Evolutionary conservation across 805 yeast genomes (phyloP).

Genomic region (Sugiyamaella boreocaroliniensis): DNA sequence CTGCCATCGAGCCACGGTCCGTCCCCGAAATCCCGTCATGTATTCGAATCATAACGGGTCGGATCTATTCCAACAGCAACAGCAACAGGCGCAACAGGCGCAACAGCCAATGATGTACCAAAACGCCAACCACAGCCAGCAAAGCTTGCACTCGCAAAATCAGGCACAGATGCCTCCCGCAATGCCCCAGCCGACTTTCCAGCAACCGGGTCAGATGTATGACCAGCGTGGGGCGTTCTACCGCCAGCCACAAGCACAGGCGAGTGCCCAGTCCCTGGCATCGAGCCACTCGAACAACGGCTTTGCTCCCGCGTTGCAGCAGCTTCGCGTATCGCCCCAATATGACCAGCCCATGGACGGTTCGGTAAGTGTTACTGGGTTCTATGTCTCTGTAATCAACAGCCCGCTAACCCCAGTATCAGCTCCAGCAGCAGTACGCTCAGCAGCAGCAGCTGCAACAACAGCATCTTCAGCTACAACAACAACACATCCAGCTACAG

Average conservation of each 20-base stretch:
- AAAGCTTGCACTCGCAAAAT: constrained; percentile 8
- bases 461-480: background rate
- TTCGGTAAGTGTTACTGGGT: background rate
- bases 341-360: background rate
- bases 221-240: constrained; percentile 14
- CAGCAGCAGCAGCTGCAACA: constrained; percentile 15
- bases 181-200: background rate
- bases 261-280: constrained; percentile 20
- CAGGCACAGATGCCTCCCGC: constrained; percentile 6
- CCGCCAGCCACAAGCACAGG: constrained; percentile 14
- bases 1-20: background rate
- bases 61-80: constrained; percentile 7
- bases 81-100: constrained; percentile 9
- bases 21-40: background rate
- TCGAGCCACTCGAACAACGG: constrained; percentile 18
- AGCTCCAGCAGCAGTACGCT: constrained; percentile 29
- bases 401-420: constrained; percentile 20
- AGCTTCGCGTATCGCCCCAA: background rate
- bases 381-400: constrained; percentile 15
- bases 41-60: constrained; percentile 9
- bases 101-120: constrained; percentile 10
- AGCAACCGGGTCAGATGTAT: background rate
- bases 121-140: background rate
- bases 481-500: background rate
- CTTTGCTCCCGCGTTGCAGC: background rate